phyloP scores from a whole-genome alignment of 345 rosid species.

The Noccaea bulbosa region DNA sequence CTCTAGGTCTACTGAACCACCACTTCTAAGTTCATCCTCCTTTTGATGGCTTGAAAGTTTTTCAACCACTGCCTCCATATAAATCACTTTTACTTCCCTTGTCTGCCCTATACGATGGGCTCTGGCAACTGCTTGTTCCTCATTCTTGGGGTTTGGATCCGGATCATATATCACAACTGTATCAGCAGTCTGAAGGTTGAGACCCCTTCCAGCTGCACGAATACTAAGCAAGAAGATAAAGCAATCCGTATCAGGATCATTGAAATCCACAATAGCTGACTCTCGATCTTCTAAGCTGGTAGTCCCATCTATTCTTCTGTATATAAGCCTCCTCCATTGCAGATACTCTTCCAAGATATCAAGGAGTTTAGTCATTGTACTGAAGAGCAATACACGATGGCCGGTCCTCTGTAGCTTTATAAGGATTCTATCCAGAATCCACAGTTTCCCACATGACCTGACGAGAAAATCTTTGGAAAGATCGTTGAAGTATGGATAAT shows the following conservation, averaged over 20 bases:
- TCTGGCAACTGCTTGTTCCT: conserved; percentile 99
- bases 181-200: conserved; percentile 99
- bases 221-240: conserved; percentile 97
- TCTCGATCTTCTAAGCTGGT: conserved; percentile 99
- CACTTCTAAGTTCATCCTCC: conserved; percentile 91
- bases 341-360: conserved; percentile 97
- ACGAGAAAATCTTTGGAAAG: conserved; percentile 91
- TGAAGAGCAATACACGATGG: conserved; percentile 94
- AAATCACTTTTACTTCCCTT: conserved; percentile 96
- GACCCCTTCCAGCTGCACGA: conserved; percentile 99
- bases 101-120: conserved; percentile 99
- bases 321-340: conserved; percentile 91
- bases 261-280: conserved; percentile 97
- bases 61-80: conserved; percentile 99
- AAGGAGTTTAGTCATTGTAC: conserved; percentile 99
- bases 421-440: conserved; percentile 94
- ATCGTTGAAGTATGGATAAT: conserved; percentile 91
- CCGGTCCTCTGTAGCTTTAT: conserved; percentile 94
- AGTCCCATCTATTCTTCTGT: conserved; percentile 97
- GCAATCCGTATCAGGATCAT: conserved; percentile 82
- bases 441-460: conserved; percentile 93
- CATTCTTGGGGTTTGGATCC: conserved; percentile 99
- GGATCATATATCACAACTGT: conserved; percentile 99
- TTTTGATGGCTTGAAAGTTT: conserved; percentile 88
- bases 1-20: conserved; percentile 82